These are phyloP conservation scores for Beauveria caledonica DNA, from an alignment of 2,329 filamentous ascomycete genomes.

Conservation along the genomic window DNA sequence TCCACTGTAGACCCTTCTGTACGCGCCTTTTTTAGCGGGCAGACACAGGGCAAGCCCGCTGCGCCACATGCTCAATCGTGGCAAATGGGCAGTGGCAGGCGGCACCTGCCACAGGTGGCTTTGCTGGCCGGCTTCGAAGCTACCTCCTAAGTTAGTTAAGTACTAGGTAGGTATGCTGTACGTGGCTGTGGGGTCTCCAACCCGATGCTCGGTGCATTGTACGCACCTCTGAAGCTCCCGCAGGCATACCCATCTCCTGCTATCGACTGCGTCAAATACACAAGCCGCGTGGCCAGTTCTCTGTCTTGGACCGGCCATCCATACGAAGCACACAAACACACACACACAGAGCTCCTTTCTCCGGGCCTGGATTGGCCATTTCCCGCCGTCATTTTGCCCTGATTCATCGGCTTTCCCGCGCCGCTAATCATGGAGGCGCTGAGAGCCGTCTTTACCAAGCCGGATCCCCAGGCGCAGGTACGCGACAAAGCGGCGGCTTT, in stretches of 20 bases:
- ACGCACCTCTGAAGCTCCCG: neutral
- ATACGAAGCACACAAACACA: neutral
- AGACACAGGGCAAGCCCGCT: neutral
- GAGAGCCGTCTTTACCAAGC: constrained; percentile 79
- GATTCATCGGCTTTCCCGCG: constrained; percentile 8
- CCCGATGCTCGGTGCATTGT: neutral
- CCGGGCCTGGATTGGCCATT: neutral
- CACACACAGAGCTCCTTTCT: neutral
- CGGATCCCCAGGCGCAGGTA: constrained; percentile 90
- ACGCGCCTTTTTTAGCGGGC: neutral
- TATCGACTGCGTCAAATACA: constrained; percentile 3
- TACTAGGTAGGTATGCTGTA: too few relatives aligned
- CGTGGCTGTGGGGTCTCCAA: neutral
- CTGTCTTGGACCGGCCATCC: neutral
- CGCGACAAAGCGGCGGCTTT: constrained; percentile 16
- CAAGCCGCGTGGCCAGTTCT: neutral
- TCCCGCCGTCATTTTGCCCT: neutral
- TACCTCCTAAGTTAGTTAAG: too few relatives aligned
- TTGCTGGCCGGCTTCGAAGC: neutral
- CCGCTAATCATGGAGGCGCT: constrained; percentile 71
- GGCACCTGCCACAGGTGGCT: neutral
- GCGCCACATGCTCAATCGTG: neutral
- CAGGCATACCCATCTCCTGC: neutral
- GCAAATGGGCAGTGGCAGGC: neutral
- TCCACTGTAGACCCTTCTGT: neutral